Evolutionary conservation across 2,329 filamentous ascomycete species (phyloP).

Genomic region (Fusarium anguioides): DNA sequence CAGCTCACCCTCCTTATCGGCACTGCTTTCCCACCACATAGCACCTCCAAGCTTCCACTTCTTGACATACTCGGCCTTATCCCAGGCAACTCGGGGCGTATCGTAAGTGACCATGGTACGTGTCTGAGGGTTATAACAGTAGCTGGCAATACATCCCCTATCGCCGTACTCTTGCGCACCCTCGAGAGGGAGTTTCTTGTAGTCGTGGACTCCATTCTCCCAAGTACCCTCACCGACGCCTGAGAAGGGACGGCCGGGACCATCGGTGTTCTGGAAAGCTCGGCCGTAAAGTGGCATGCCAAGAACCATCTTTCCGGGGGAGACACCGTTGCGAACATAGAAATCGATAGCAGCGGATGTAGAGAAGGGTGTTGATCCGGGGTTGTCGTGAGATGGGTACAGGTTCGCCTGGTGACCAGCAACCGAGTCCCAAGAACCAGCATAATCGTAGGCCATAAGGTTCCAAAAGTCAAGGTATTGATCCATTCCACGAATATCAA

Average conservation of each 20-base stretch:
- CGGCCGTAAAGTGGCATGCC: conserved; percentile 95
- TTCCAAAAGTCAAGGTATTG: conserved; percentile 78
- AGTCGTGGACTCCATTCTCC: conserved; percentile 89
- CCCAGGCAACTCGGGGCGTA: conserved; percentile 71
- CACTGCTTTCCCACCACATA: conserved; percentile 98
- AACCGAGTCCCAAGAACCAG: conserved; percentile 80
- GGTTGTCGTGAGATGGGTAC: conserved; percentile 66
- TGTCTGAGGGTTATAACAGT: conserved; percentile 74
- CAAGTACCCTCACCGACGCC: conserved; percentile 84
- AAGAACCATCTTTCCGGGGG: conserved; percentile 79
- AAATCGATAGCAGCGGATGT: conserved; percentile 75
- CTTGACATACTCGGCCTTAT: conserved; percentile 79
- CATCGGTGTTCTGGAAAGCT: conserved; percentile 82
- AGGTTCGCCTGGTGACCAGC: conserved; percentile 87
- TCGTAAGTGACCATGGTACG: conserved; percentile 83
- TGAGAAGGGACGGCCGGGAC: conserved; percentile 74
- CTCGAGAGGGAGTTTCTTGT: conserved; percentile 80
- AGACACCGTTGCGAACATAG: conserved; percentile 75
- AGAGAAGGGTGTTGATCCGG: conserved; percentile 80
- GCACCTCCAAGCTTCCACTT: conserved; percentile 77
- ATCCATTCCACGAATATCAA: conserved; percentile 74
- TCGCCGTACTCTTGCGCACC: conserved; percentile 75
- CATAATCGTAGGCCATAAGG: conserved; percentile 89
- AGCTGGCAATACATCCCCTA: conserved; percentile 73
- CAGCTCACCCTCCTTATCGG: conserved; percentile 72